Base-by-base conservation (phyloP, 371 early-diverging fungal species). In the Aphelidium insulamus region DNA sequence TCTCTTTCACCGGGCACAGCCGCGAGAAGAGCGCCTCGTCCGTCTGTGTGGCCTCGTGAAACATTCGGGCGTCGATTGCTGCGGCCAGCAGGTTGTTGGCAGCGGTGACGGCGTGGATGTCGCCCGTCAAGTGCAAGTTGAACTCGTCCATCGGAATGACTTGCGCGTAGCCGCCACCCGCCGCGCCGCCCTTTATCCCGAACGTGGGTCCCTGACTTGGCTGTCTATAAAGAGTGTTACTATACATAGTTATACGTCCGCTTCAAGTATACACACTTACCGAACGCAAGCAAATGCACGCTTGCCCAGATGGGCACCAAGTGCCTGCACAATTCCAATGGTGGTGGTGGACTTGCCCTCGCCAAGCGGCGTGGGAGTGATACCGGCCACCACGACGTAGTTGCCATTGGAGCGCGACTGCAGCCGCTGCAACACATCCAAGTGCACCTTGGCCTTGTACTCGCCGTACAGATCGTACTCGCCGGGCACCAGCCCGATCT, bases 71-170 rank as follows among this genome's bases (percentile, higher is more conserved):
- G 50, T 94, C 94, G 41, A 94, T 85, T 5, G 91, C 91, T 14
- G 94, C 91, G n/a, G 94, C 88, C 27, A 76, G 43, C 38, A 92
- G 55, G 59, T 92, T 92, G 67, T 87, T 92, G 26, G 94, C 87
- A 10, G 94, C 94, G 4, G 82, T 72, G 38, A 92, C 79, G 21
- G 94, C 94, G 45, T 94, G 94, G 44, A 91, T 81, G 60, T 94
- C 94, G 24, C 94, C 94, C 1, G 94, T 94, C 57, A 94, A 58
- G 40, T 94, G 94, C 38, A 94, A 55, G 52, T 94, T 94, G 68
- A 94, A 90, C 44, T 88, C 85, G 41, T 90, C 87, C 94, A 94
- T 94, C n/a, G 94, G 94, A 39, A 91, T 85, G 29, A 94, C 83
- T 51, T 91, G 91, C 12, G 90, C 76, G 53, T 91, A 91, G 16